Conservation (phyloP, 1,139 yeast genomes). For the Geotrichum reessii region DNA sequence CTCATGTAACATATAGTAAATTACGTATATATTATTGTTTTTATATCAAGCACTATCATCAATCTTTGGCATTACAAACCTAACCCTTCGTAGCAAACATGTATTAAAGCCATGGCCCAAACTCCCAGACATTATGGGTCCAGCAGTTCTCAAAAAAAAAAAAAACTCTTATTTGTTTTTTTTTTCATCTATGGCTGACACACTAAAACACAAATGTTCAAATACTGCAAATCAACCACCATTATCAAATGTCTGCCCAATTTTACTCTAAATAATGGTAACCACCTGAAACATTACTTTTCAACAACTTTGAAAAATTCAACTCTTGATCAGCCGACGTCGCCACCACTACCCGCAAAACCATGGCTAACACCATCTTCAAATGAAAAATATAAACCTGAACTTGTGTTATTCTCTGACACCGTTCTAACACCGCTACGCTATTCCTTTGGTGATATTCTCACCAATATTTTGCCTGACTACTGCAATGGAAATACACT, state of each 20-base stretch:
- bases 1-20: too few species aligned
- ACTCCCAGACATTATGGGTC: too few species aligned
- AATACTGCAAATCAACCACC: neutral
- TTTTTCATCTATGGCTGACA: too few species aligned
- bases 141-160: too few species aligned
- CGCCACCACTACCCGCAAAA: neutral
- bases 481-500: neutral
- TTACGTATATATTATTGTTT: too few species aligned
- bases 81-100: too few species aligned
- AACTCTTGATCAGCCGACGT: too few species aligned
- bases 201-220: neutral
- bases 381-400: conserved; percentile 9
- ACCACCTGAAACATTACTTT: neutral
- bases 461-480: conserved; percentile 5
- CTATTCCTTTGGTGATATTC: conserved; percentile 8
- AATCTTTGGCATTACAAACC: too few species aligned
- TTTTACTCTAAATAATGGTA: neutral
- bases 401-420: conserved; percentile 16
- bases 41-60: too few species aligned
- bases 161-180: too few species aligned
- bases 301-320: neutral
- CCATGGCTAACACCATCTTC: too few species aligned
- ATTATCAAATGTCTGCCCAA: neutral
- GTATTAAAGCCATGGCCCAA: too few species aligned
- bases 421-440: conserved; percentile 10